Evolutionary conservation across 257 asterid genomes (phyloP), one percentile per base, ranked within the genome.

Genomic region (Parsonsia alboflavescens): DNA sequence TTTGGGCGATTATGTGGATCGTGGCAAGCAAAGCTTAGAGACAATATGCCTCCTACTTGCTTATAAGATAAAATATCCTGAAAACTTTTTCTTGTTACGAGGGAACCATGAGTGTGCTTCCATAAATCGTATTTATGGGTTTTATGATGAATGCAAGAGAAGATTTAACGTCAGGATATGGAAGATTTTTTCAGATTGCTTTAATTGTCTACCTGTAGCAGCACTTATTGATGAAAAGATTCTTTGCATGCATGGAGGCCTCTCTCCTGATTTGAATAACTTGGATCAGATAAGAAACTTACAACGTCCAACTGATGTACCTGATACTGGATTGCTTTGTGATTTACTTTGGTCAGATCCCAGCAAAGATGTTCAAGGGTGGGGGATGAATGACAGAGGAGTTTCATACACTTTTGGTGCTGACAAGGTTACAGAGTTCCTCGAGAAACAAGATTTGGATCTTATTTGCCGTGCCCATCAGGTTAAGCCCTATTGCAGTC

Each of bases 321-420:
- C 85, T 2, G 85, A 82, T 50, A 66, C 80, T 19, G 85, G 85
- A 12, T 61, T 82, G 66, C 82, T 82, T 13, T 82, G 85, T 33
- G 85, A 82, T 78, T 76, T 82, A 58, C 85, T 82, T 52, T 82
- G 85, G 85, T 82, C 85, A 13, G 85, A 81, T 75, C 85, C 85
- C 30, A 77, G 82, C 75, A 81, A 81, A 74, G 85, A 81, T 66
- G 75, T 77, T 48, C 80, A 81, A 70, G 85, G 85, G 56, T 81
- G 85, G 85, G 85, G 85, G 21, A 77, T 81, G 85, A 81, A 81
- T 30, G 85, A 81, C 24, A 80, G 82, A 24, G 85, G 85, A 39
- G 85, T 81, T 66, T 81, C 85, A 33, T 82, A 74, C 77, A 82
- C 82, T 72, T 82, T 82, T 75, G 85, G 82, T 10, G 80, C 82